A percentile compares a stretch with the other conserved stretches of the same genome.
phyloP scores from a whole-genome alignment of 495 filamentous ascomycete genomes.

The Penicillium flavigenum region DNA sequence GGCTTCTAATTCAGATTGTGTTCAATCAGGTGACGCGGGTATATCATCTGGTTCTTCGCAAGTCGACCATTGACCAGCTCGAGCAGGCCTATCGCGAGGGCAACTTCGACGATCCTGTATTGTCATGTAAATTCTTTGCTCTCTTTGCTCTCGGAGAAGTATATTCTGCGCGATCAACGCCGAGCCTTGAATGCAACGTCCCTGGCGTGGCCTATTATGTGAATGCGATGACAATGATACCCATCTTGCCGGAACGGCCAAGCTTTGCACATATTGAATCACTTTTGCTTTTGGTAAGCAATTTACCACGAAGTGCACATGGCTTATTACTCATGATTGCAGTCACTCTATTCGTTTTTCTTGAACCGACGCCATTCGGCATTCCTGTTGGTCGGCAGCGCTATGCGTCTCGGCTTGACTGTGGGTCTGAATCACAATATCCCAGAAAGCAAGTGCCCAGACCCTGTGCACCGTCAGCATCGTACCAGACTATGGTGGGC shows the following conservation, averaged over 20 bases:
- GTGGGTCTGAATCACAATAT: slow-evolving; percentile 38
- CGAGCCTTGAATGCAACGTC: slow-evolving; percentile 19
- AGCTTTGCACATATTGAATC: slow-evolving; percentile 29
- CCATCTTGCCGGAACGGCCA: slow-evolving; percentile 33
- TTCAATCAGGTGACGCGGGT: slow-evolving; percentile 31
- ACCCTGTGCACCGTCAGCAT: slow-evolving; percentile 31
- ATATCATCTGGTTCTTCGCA: slow-evolving; percentile 32
- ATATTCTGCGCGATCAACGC: slow-evolving; percentile 24
- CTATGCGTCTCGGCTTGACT: slow-evolving; percentile 30
- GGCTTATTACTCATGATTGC: slow-evolving; percentile 9
- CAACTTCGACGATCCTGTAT: slow-evolving; percentile 23
- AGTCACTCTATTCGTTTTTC: slow-evolving; percentile 37
- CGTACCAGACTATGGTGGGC: slow-evolving; percentile 35
- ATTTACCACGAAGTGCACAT: too few species aligned
- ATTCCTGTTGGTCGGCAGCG: slow-evolving; percentile 30
- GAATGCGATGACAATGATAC: slow-evolving; percentile 32
- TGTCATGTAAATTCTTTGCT: slow-evolving; percentile 33
- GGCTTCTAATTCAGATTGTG: slow-evolving; percentile 27
- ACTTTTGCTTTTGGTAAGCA: slow-evolving; percentile 26
- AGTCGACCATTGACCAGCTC: slow-evolving; percentile 27
- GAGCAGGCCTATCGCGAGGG: slow-evolving; percentile 21
- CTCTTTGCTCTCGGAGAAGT: slow-evolving; percentile 37
- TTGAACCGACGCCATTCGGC: slow-evolving; percentile 36
- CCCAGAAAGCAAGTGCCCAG: slow-evolving; percentile 28
- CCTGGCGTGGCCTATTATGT: slow-evolving; percentile 35